Evolutionary conservation across 163 green algal species (phyloP).

Genomic region (Chloromonas sp.): DNA sequence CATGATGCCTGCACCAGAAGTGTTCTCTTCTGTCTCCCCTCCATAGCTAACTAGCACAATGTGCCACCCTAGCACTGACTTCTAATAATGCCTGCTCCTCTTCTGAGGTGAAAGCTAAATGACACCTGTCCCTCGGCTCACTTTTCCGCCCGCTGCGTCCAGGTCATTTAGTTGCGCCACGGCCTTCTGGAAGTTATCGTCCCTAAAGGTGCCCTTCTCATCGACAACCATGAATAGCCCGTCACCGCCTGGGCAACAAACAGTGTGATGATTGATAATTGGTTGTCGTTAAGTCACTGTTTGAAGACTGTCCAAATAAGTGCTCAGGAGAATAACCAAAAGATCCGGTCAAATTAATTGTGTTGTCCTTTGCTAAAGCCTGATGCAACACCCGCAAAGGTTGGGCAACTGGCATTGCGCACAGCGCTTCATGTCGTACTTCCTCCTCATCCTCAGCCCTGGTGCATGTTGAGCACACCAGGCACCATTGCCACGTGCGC

Average conservation of each 20-base stretch:
- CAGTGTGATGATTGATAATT: background rate
- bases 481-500: background rate
- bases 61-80: background rate
- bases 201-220: slow-evolving; percentile 53
- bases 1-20: too few species aligned
- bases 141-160: background rate
- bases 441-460: too few species aligned
- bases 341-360: too few species aligned
- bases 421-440: too few species aligned
- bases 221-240: slow-evolving; percentile 87
- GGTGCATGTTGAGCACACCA: too few species aligned
- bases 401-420: background rate
- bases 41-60: too few species aligned
- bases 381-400: background rate
- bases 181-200: slow-evolving; percentile 81
- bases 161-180: slow-evolving; percentile 10
- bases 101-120: too few species aligned
- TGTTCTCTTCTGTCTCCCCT: too few species aligned
- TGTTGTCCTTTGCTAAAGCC: background rate
- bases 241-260: slow-evolving; percentile 40
- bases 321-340: too few species aligned
- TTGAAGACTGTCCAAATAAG: background rate
- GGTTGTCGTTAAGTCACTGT: too few species aligned
- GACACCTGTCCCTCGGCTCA: background rate
- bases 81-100: background rate